Evolutionary conservation across 1,284 basidiomycete species (phyloP).

Genomic region (Microbotryum violaceum): DNA sequence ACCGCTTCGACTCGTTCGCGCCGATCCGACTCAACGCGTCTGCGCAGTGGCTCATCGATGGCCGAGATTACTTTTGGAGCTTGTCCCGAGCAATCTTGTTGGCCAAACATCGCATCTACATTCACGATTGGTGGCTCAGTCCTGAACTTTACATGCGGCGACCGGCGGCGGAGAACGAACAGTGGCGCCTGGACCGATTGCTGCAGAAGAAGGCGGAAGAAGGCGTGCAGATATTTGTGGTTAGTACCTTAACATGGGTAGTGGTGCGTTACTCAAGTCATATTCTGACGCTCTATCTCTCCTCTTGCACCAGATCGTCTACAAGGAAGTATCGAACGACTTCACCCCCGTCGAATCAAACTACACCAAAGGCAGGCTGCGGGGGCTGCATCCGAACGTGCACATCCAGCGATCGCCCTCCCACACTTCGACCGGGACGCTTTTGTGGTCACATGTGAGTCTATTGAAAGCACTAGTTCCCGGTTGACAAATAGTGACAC

Average conservation of each 20-base stretch:
- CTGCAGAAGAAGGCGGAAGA: conserved; percentile 88
- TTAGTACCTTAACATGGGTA: conserved; percentile 39
- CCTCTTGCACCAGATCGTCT: conserved; percentile 46
- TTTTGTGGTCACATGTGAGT: conserved; percentile 93
- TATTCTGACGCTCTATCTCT: too few relatives aligned
- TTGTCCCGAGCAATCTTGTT: conserved; percentile 85
- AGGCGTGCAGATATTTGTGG: conserved; percentile 93
- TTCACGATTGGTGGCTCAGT: conserved; percentile 93
- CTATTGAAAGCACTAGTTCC: background rate
- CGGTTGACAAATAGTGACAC: background rate
- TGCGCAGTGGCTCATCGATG: conserved; percentile 98
- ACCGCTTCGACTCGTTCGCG: conserved; percentile 89
- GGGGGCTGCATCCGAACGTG: conserved; percentile 80
- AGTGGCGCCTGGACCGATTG: conserved; percentile 80
- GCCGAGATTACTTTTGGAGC: conserved; percentile 96
- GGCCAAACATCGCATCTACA: conserved; percentile 67
- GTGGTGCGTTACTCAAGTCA: too few relatives aligned
- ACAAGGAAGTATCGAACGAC: conserved; percentile 94
- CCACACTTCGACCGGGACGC: conserved; percentile 94
- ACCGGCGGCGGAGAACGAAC: conserved; percentile 43
- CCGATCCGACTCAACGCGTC: conserved; percentile 88
- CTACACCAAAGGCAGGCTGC: conserved; percentile 86
- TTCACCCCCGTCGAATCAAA: conserved; percentile 61
- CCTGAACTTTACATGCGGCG: conserved; percentile 48
- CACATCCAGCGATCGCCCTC: conserved; percentile 95